These are phyloP conservation scores for Aschersonia sp. DNA, from an alignment of 2,329 filamentous ascomycete species.

Conservation along the genomic window DNA sequence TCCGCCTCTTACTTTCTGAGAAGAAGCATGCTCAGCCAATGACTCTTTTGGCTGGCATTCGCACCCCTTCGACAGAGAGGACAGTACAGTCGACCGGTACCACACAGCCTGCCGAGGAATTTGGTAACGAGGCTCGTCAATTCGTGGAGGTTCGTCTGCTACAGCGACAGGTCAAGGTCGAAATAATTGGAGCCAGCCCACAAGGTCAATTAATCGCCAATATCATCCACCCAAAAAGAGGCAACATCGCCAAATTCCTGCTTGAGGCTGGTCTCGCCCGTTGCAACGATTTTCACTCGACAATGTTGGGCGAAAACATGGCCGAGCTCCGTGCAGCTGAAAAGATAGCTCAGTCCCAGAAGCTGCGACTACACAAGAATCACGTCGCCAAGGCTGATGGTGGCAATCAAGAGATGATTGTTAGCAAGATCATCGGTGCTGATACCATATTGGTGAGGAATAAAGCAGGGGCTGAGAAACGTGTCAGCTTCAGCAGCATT, in stretches of 20 bases:
- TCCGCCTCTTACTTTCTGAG: constrained; percentile 66
- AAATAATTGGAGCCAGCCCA: constrained; percentile 73
- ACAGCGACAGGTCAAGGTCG: constrained; percentile 71
- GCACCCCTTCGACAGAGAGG: constrained; percentile 79
- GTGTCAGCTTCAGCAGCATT: constrained; percentile 83
- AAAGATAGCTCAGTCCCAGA: constrained; percentile 63
- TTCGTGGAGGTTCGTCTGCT: constrained; percentile 79
- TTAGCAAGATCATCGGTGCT: constrained; percentile 73
- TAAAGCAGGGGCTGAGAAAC: constrained; percentile 75
- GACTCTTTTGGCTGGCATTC: constrained; percentile 76
- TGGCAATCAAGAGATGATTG: constrained; percentile 62
- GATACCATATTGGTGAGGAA: constrained; percentile 80
- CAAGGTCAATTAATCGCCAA: constrained; percentile 85
- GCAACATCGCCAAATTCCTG: constrained; percentile 85
- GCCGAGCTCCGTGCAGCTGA: constrained; percentile 71
- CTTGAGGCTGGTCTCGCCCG: constrained; percentile 79
- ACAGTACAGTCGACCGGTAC: constrained; percentile 64
- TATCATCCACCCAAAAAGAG: constrained; percentile 65
- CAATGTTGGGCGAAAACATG: constrained; percentile 82
- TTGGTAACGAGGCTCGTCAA: constrained; percentile 72
- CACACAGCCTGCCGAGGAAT: constrained; percentile 74
- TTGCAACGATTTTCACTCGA: constrained; percentile 93
- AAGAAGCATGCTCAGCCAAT: constrained; percentile 81
- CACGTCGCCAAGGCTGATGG: constrained; percentile 56
- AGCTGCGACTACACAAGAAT: constrained; percentile 68